Evolutionary conservation across 371 early-diverging fungal genomes (phyloP), one percentile per base, ranked within the genome.

Genomic region (Zopfochytrium polystomum): DNA sequence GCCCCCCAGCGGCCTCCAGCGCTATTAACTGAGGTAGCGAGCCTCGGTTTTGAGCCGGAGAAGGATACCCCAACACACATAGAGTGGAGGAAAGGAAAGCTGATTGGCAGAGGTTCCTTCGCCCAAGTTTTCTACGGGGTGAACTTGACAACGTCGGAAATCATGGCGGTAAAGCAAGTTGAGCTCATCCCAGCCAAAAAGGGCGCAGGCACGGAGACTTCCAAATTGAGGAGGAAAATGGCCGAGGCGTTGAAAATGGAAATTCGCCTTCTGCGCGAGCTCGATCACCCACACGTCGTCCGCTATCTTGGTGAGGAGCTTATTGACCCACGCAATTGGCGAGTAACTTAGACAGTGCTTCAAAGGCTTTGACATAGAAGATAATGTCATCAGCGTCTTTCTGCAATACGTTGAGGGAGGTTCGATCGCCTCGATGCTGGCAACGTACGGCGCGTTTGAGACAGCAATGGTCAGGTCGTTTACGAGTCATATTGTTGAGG

Each of bases 91-190:
- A 45, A 44, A 26, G 96, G 96, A 0, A 80, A 89, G 15, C 76
- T 92, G 52, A 95, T 99, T 63, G 99, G 99, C 0, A 81, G 90
- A 62, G 99, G 99, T 11, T 90, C 94, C 3, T 99, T 96, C 84
- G 99, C 96, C 9, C 87, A 86, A 63, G 99, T 99, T 3, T 99
- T 91, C 61, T 83, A 89, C 42, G 98, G 94, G 2, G 81, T 92
- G 60, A 90, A 93, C 68, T 79, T 88, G 11, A 74, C 82, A 23
- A 91, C 85, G 11, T 50, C 58, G 42, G 91, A 92, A 2, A 70
- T 96, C 25, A 93, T 99, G 88, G 99, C 99, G 0, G 94, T 99
- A 9, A 99, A 99, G 75, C 94, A 95, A 75, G 98, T 99, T 2
- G 90, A 91, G 64, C 66, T 94, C 23, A 85, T 87, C 77, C 70